phyloP scores from a whole-genome alignment of 768 basidiomycete genomes.

The Leucocoprinus birnbaumii region DNA sequence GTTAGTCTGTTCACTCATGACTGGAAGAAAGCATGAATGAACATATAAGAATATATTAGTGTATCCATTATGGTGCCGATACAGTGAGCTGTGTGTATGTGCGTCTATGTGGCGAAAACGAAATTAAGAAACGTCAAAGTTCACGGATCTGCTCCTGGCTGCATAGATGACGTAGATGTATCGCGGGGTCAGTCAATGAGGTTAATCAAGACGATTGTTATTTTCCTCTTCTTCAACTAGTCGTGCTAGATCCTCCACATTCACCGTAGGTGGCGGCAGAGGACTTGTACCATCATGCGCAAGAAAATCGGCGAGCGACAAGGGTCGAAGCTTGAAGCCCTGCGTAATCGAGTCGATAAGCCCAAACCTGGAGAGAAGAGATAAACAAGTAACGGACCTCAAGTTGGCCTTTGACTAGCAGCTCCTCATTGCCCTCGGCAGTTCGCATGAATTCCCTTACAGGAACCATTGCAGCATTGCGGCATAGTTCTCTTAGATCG shows the following conservation, averaged over 20 bases:
- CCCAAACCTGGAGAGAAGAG: neutral
- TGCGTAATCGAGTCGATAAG: constrained; percentile 23
- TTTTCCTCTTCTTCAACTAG: constrained; percentile 7
- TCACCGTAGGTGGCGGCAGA: constrained; percentile 24
- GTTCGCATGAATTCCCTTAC: constrained; percentile 79
- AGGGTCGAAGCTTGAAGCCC: constrained; percentile 78
- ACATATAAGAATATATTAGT: too few relatives aligned
- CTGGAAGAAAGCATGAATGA: too few relatives aligned
- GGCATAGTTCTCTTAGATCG: constrained; percentile 88
- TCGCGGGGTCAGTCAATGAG: too few relatives aligned
- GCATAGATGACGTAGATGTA: neutral
- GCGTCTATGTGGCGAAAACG: too few relatives aligned
- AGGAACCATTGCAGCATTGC: constrained; percentile 92
- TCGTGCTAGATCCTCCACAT: constrained; percentile 1
- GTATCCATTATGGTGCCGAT: too few relatives aligned
- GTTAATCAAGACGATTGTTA: neutral
- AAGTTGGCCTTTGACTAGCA: constrained; percentile 46
- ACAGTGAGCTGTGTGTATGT: too few relatives aligned
- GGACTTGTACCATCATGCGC: constrained; percentile 35
- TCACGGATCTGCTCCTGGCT: too few relatives aligned
- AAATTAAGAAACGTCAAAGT: too few relatives aligned
- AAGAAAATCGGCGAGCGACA: constrained; percentile 70
- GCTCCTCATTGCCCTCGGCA: constrained; percentile 37
- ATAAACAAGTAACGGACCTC: constrained; percentile 29
- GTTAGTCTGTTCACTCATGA: too few relatives aligned